A percentile compares a stretch with the other conserved stretches of the same genome.
phyloP scores from a whole-genome alignment of 2,329 filamentous ascomycete species.

The Diplodia corticola region DNA sequence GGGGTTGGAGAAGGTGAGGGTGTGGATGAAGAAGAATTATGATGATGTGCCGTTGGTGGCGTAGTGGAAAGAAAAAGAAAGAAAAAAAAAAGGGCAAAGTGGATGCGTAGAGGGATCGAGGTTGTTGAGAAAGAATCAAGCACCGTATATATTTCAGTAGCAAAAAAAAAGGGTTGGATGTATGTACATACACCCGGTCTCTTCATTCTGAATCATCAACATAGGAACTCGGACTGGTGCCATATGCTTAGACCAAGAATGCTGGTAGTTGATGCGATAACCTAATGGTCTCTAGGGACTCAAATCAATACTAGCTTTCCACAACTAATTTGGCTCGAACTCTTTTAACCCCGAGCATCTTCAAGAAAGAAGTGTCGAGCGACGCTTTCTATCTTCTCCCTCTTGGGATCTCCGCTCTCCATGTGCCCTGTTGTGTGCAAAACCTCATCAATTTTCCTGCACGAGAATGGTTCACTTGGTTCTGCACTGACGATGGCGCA shows the following conservation, averaged over 20 bases:
- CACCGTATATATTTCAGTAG: too few relatives aligned
- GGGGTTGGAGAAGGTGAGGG: constrained; percentile 58
- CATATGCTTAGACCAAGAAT: not conserved
- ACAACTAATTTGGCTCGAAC: too few relatives aligned
- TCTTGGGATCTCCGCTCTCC: too few relatives aligned
- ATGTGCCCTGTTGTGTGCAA: too few relatives aligned
- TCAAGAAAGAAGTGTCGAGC: too few relatives aligned
- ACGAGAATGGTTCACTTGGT: too few relatives aligned
- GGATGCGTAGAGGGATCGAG: not conserved
- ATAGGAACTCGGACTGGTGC: not conserved
- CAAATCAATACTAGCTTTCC: too few relatives aligned
- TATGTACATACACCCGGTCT: not conserved
- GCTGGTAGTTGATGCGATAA: not conserved
- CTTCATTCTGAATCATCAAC: not conserved
- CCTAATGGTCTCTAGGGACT: constrained; percentile 36
- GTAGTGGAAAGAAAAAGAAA: not conserved
- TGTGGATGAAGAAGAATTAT: constrained; percentile 58
- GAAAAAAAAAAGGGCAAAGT: not conserved
- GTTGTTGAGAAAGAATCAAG: too few relatives aligned
- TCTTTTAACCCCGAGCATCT: too few relatives aligned
- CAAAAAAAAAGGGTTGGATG: not conserved
- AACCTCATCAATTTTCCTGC: too few relatives aligned
- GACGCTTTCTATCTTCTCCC: too few relatives aligned
- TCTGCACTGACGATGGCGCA: too few relatives aligned
- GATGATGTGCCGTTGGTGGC: constrained; percentile 51